phyloP scores from a whole-genome alignment of 257 asterid genomes.

The Datura wrightii region DNA sequence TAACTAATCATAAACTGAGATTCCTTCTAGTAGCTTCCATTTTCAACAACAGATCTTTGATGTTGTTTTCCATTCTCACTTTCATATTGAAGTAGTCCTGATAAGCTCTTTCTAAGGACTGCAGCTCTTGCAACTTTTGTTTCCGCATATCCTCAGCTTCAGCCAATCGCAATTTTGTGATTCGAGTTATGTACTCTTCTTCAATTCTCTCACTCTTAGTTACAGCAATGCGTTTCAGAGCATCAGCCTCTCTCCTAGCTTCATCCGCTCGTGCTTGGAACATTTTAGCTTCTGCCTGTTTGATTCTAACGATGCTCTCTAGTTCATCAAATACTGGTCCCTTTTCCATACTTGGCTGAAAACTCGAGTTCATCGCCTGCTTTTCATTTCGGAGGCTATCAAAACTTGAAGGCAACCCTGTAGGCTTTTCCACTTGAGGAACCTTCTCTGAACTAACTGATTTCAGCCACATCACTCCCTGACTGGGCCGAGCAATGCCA shows the following conservation, averaged over 20 bases:
- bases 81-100: constrained; percentile 86
- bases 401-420: constrained; percentile 47
- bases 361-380: constrained; percentile 45
- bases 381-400: constrained; percentile 55
- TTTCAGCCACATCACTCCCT: constrained; percentile 68
- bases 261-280: constrained; percentile 90
- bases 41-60: constrained; percentile 83
- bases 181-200: constrained; percentile 71
- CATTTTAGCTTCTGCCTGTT: constrained; percentile 92
- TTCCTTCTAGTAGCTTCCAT: constrained; percentile 92
- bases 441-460: constrained; percentile 54
- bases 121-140: constrained; percentile 85
- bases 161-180: constrained; percentile 67
- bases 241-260: constrained; percentile 88
- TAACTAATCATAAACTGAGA: constrained; percentile 51
- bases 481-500: constrained; percentile 63
- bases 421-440: constrained; percentile 58
- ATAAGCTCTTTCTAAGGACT: constrained; percentile 66
- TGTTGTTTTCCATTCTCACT: constrained; percentile 88
- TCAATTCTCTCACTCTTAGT: constrained; percentile 74
- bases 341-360: constrained; percentile 48
- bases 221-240: constrained; percentile 68
- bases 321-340: constrained; percentile 78
- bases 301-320: constrained; percentile 89
- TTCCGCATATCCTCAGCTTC: constrained; percentile 94